Evolutionary conservation across 257 asterid genomes (phyloP).

Genomic region (Rehmannia glutinosa): DNA sequence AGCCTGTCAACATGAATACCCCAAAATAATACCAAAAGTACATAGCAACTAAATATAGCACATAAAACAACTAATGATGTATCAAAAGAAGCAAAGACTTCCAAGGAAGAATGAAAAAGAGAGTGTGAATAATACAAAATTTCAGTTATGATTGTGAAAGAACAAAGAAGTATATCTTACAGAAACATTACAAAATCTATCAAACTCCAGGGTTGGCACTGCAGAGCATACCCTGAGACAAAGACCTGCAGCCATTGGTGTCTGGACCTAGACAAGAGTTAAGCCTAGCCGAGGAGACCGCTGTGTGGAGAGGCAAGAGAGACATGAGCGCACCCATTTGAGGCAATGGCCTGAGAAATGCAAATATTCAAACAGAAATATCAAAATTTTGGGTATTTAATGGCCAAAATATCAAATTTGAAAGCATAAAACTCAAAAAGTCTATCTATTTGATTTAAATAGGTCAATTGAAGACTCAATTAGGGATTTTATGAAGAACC

Average conservation of each 20-base stretch:
- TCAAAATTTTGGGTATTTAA: too few species aligned
- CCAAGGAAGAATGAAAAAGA: background rate
- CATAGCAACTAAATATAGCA: background rate
- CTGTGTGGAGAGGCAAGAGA: constrained; percentile 73
- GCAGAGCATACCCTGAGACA: constrained; percentile 99
- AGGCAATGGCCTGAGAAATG: constrained; percentile 38
- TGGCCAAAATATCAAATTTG: background rate
- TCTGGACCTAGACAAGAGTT: constrained; percentile 77
- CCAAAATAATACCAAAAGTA: background rate
- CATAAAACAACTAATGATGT: background rate
- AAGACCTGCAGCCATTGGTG: constrained; percentile 73
- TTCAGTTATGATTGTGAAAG: background rate
- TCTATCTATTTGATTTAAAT: background rate
- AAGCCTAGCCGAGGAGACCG: constrained; percentile 80
- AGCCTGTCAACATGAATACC: background rate
- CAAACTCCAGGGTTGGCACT: constrained; percentile 98
- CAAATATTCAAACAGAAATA: background rate
- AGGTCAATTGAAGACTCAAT: background rate
- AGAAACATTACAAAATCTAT: constrained; percentile 54
- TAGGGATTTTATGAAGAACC: background rate
- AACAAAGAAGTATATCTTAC: constrained; percentile 43
- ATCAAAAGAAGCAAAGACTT: constrained; percentile 10
- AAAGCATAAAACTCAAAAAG: background rate
- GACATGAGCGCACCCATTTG: constrained; percentile 72
- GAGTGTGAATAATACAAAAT: background rate